Base-by-base conservation (phyloP, 129 eudicot genomes). In the Helianthus tuberosus region DNA sequence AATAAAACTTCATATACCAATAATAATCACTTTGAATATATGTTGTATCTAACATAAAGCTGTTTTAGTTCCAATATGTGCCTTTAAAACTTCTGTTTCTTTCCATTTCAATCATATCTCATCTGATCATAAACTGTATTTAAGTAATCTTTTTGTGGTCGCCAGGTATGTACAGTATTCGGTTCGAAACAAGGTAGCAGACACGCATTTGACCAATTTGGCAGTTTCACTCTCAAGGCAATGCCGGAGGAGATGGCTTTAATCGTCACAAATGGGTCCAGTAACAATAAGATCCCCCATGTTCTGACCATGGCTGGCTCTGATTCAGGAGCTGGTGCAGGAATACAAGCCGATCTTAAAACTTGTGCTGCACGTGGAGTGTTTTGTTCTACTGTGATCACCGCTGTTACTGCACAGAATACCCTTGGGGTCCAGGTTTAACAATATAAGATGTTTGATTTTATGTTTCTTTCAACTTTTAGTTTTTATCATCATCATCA, bases 271-370 rank as follows among this genome's bases (percentile, higher is more conserved):
- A 74, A 60, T 27, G 77, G 62, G n/a, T 69, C 79, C 49, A 17
- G 64, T 44, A 75, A 71, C 17, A 68, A 57, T 5, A 89, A 78
- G 68, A 63, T 81, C 8, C 96, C 96, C 2, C 97, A 88, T 75
- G 98, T 94, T 52, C 75, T 94, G 27, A 90, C 89, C 3, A 91
- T 94, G n/a, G 98, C 98, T 39, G 98, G 98, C 36, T 94, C 98
- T 25, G 98, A 94, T 82, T 94, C 98, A 38, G 98, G 98, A 75
- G 93, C 93, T 44, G 97, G 98, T 38, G 98, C 98, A 27, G 98
- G 98, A 32, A 88, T 94, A 36, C 98, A 94, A 69, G 98, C 98
- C 55, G 98, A 94, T 80, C 76, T 94, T 5, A 94, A 94, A 82
- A 67, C 98, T 17, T 90, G 98, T 73, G 88, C 97, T 76, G 98